Evolutionary conservation across 768 basidiomycete species (phyloP).

Genomic region (Suillus brevipes): DNA sequence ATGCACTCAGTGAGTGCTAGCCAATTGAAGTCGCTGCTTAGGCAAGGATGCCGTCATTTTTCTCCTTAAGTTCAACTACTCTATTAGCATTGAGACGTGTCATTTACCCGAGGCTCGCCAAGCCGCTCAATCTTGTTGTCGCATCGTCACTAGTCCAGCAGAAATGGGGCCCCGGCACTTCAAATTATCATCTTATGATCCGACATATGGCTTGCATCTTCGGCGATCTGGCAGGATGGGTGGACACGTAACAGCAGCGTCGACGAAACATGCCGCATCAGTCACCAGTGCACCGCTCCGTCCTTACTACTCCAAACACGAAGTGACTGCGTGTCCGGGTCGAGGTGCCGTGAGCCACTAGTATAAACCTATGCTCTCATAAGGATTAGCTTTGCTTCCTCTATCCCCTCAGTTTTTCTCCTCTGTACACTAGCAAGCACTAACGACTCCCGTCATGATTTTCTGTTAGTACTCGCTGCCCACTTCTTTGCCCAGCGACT

Average conservation of each 20-base stretch:
- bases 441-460: conserved; percentile 25
- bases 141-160: neutral
- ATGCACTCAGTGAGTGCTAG: neutral
- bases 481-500: conserved; percentile 1
- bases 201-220: neutral
- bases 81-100: neutral
- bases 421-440: conserved; percentile 8
- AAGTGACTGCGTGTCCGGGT: conserved; percentile 31
- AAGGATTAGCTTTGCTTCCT: conserved; percentile 23
- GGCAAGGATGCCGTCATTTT: neutral
- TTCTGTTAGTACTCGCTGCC: conserved; percentile 25
- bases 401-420: conserved; percentile 8
- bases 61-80: neutral
- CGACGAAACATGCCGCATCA: conserved; percentile 1
- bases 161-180: neutral
- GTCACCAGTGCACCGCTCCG: conserved; percentile 2
- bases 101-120: conserved; percentile 1
- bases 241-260: neutral
- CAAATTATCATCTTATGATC: neutral
- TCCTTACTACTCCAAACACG: conserved; percentile 23
- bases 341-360: conserved; percentile 18
- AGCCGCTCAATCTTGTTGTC: neutral
- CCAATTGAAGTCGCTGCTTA: neutral
- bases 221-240: neutral
- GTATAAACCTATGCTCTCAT: conserved; percentile 26